These are phyloP conservation scores for Pseudogymnoascus sp. DNA, from an alignment of 2,329 filamentous ascomycete genomes.

Conservation along the genomic window DNA sequence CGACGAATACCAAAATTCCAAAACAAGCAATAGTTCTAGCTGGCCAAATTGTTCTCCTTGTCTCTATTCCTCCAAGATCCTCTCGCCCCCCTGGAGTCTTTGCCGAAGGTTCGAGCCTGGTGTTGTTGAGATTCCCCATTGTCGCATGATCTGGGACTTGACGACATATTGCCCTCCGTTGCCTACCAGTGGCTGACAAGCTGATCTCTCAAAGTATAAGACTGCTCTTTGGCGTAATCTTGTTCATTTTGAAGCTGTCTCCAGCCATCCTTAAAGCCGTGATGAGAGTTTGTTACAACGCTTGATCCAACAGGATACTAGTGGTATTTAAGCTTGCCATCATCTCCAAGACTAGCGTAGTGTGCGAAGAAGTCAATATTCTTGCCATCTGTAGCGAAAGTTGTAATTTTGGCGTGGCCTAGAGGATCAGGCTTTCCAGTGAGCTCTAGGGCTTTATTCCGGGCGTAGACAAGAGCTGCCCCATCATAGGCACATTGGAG, in stretches of 20 bases:
- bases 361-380: conserved; percentile 17
- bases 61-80: background rate
- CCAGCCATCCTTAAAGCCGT: background rate
- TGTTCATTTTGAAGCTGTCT: background rate
- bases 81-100: background rate
- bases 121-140: background rate
- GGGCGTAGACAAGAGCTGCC: conserved; percentile 18
- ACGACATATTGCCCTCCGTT: background rate
- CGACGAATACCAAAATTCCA: background rate
- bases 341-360: conserved; percentile 14
- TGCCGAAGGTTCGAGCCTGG: background rate
- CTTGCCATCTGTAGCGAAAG: conserved; percentile 18
- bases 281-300: background rate
- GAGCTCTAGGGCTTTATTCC: conserved; percentile 17
- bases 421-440: conserved; percentile 16
- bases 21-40: background rate
- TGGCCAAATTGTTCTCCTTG: no score
- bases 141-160: background rate
- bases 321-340: conserved; percentile 16
- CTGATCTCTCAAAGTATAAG: background rate
- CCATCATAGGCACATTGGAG: conserved; percentile 18
- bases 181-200: background rate
- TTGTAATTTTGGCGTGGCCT: conserved; percentile 14
- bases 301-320: conserved; percentile 12
- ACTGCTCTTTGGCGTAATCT: background rate